A percentile compares a stretch with the other conserved stretches of the same genome.
Evolutionary conservation across 2,329 filamentous ascomycete genomes (phyloP).

Genomic region (Thermoascus crustaceus): DNA sequence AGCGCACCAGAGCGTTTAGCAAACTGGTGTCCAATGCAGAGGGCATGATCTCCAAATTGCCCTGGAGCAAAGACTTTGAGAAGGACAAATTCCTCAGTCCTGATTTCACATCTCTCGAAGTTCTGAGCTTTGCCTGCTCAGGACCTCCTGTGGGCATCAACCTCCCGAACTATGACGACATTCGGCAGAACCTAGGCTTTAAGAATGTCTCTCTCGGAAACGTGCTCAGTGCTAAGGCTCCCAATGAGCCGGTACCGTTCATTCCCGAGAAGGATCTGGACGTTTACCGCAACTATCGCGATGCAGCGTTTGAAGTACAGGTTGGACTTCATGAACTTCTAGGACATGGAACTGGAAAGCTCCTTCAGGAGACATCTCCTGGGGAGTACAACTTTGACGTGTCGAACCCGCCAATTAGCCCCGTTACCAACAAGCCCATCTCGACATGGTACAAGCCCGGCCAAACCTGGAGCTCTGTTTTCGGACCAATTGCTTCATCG

Average conservation of each 20-base stretch:
- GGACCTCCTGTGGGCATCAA: slow-evolving; percentile 56
- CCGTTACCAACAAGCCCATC: slow-evolving; percentile 68
- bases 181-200: slow-evolving; percentile 56
- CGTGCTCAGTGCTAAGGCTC: slow-evolving; percentile 80
- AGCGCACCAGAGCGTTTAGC: slow-evolving; percentile 80
- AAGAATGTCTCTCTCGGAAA: slow-evolving; percentile 81
- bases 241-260: slow-evolving; percentile 87
- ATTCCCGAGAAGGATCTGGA: slow-evolving; percentile 70
- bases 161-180: slow-evolving; percentile 50
- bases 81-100: slow-evolving; percentile 94
- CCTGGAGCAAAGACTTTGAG: slow-evolving; percentile 83
- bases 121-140: slow-evolving; percentile 66
- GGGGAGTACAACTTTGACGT: slow-evolving; percentile 85
- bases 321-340: slow-evolving; percentile 87
- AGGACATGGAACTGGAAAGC: slow-evolving; percentile 86
- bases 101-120: slow-evolving; percentile 91
- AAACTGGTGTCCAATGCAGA: slow-evolving; percentile 76
- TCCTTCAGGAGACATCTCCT: slow-evolving; percentile 77
- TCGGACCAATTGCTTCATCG: slow-evolving; percentile 75
- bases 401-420: slow-evolving; percentile 70
- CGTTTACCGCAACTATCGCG: slow-evolving; percentile 73
- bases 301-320: slow-evolving; percentile 87
- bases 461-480: slow-evolving; percentile 90
- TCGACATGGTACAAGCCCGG: slow-evolving; percentile 88
- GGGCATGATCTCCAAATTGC: slow-evolving; percentile 75